phyloP scores from a whole-genome alignment of 2,329 filamentous ascomycete species.

The Verticillium longisporum region DNA sequence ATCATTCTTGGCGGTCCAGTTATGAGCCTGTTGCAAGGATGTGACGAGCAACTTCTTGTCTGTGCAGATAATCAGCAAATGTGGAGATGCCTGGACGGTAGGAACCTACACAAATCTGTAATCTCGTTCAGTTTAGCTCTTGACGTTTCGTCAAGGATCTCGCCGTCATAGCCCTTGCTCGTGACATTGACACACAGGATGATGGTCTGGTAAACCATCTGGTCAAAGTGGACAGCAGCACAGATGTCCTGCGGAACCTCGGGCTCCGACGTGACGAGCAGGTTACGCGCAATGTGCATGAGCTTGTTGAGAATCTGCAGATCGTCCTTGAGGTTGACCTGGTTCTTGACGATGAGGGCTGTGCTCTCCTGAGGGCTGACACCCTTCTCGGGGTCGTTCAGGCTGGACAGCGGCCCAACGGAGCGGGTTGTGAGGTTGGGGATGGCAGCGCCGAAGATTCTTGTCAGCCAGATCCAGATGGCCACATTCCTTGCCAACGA shows the following conservation, averaged over 20 bases:
- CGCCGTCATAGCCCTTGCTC: slow-evolving; percentile 60
- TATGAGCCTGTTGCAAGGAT: slow-evolving; percentile 59
- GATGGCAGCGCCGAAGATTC: slow-evolving; percentile 54
- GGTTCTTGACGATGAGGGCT: slow-evolving; percentile 56
- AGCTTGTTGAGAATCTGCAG: slow-evolving; percentile 58
- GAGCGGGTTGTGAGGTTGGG: slow-evolving; percentile 54
- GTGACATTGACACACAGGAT: slow-evolving; percentile 61
- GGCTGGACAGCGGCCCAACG: slow-evolving; percentile 45
- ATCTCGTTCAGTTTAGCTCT: slow-evolving; percentile 54
- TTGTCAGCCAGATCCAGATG: slow-evolving; percentile 59
- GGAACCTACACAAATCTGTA: slow-evolving; percentile 55
- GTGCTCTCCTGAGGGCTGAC: slow-evolving; percentile 57
- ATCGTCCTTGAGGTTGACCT: slow-evolving; percentile 53
- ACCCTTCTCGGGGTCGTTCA: slow-evolving; percentile 47
- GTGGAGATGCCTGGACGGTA: not conserved
- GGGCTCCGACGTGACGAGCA: slow-evolving; percentile 57
- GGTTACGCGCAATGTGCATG: slow-evolving; percentile 59
- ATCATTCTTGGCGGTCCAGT: slow-evolving; percentile 64
- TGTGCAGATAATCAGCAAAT: slow-evolving; percentile 17
- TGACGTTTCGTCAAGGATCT: slow-evolving; percentile 52
- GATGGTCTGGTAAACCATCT: slow-evolving; percentile 59
- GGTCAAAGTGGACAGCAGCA: slow-evolving; percentile 56
- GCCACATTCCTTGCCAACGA: slow-evolving; percentile 54
- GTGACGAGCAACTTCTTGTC: slow-evolving; percentile 62
- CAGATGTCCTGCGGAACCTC: slow-evolving; percentile 61